A percentile compares a stretch with the other conserved stretches of the same genome.
Evolutionary conservation across 2,329 filamentous ascomycete genomes (phyloP).

Genomic region (Coniochaeta sp.): DNA sequence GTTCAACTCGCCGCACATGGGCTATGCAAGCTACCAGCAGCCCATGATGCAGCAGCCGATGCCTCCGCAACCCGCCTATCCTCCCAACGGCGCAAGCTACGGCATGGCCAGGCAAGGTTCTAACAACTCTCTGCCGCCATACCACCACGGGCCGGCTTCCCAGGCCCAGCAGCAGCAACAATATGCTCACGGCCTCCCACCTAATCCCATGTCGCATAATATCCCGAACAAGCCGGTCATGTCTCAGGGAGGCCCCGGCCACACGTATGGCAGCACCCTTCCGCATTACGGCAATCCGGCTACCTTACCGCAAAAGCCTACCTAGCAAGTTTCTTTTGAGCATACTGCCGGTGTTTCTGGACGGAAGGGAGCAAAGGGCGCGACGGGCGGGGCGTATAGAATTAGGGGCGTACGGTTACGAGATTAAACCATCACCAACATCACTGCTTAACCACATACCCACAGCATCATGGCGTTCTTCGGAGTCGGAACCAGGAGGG

Average conservation of each 20-base stretch:
- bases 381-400: neutral
- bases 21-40: constrained; percentile 41
- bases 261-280: constrained; percentile 45
- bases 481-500: neutral
- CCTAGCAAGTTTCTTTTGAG: constrained; percentile 18
- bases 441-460: constrained; percentile 1
- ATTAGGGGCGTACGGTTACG: neutral
- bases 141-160: constrained; percentile 30
- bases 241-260: constrained; percentile 31
- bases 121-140: constrained; percentile 45
- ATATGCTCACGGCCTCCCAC: constrained; percentile 15
- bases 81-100: constrained; percentile 34
- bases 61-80: constrained; percentile 15
- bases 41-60: constrained; percentile 28
- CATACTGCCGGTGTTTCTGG: constrained; percentile 12
- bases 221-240: constrained; percentile 39
- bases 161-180: neutral
- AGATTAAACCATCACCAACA: neutral
- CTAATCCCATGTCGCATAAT: constrained; percentile 23
- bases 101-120: constrained; percentile 51
- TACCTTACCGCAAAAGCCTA: constrained; percentile 52
- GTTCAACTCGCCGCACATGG: constrained; percentile 42
- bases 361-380: neutral
- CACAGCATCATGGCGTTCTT: constrained; percentile 3
- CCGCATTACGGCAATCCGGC: constrained; percentile 54